Percentiles rank a stretch among this genome's conserved stretches.
These are phyloP conservation scores for Simplicillium aogashimaense DNA, from an alignment of 2,329 filamentous ascomycete species.

Conservation along the genomic window DNA sequence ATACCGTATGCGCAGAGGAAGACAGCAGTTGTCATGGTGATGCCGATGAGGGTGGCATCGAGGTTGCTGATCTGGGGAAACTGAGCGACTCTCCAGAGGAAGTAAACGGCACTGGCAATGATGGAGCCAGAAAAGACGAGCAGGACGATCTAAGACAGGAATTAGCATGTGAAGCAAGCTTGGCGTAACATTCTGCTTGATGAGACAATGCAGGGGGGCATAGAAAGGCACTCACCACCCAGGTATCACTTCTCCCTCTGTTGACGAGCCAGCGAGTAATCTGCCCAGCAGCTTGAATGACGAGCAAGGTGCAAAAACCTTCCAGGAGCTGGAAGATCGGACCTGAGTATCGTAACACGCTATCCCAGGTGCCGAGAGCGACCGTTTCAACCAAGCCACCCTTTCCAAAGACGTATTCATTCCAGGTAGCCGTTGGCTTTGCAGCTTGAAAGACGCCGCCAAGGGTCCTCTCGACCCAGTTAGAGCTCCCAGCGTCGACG, in stretches of 20 bases:
- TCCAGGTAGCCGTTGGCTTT: conserved; percentile 51
- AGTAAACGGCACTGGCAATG: conserved; percentile 90
- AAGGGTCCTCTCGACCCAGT: conserved; percentile 77
- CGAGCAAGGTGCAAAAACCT: conserved; percentile 90
- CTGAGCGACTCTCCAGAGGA: conserved; percentile 87
- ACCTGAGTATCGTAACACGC: conserved; percentile 76
- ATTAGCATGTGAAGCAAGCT: conserved; percentile 21
- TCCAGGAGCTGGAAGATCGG: conserved; percentile 91
- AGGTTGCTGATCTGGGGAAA: conserved; percentile 91
- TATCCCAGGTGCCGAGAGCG: conserved; percentile 83
- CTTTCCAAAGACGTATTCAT: conserved; percentile 81
- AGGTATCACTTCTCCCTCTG: conserved; percentile 83
- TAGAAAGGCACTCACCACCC: conserved; percentile 61
- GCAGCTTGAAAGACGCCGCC: conserved; percentile 49
- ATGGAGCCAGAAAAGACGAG: conserved; percentile 82
- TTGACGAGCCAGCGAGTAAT: conserved; percentile 95
- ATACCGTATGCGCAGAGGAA: conserved; percentile 93
- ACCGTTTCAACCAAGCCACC: conserved; percentile 72
- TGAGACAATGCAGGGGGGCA: no score
- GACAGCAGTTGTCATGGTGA: conserved; percentile 83
- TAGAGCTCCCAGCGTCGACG: conserved; percentile 67
- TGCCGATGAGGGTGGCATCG: conserved; percentile 85
- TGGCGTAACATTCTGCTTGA: no score
- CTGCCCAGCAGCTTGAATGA: conserved; percentile 91
- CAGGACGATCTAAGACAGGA: conserved; percentile 63